phyloP scores from a whole-genome alignment of 257 asterid species.

The Asclepias syriaca region DNA sequence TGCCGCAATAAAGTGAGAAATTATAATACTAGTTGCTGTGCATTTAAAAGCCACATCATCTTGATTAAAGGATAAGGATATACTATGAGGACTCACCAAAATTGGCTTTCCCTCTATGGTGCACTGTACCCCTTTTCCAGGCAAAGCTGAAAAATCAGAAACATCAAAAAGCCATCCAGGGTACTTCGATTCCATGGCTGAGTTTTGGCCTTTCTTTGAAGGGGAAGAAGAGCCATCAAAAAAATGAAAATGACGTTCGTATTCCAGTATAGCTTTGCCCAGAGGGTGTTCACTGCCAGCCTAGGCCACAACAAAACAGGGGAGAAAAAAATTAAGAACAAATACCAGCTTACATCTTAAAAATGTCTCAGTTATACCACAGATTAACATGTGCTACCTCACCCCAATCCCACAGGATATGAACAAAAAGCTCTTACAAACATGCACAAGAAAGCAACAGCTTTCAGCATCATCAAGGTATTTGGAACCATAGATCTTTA shows the following conservation, averaged over 20 bases:
- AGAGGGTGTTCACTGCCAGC: slow-evolving; percentile 96
- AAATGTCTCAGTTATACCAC: background rate
- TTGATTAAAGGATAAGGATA: background rate
- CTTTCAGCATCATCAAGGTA: background rate
- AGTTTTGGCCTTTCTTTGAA: slow-evolving; percentile 35
- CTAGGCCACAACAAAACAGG: slow-evolving; percentile 37
- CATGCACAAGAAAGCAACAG: background rate
- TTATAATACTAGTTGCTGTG: background rate
- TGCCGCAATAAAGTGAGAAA: background rate
- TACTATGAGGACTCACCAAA: slow-evolving; percentile 54
- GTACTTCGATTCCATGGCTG: slow-evolving; percentile 40
- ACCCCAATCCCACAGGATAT: background rate
- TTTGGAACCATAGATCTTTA: background rate
- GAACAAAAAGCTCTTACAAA: background rate
- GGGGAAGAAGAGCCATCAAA: slow-evolving; percentile 54
- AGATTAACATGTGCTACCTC: background rate
- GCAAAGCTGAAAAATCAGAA: slow-evolving; percentile 71
- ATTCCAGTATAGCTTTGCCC: slow-evolving; percentile 85
- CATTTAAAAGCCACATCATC: background rate
- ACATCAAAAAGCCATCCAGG: slow-evolving; percentile 84
- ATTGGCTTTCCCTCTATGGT: slow-evolving; percentile 53
- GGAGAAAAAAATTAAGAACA: background rate
- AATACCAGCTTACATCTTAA: background rate
- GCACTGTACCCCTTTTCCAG: slow-evolving; percentile 95
- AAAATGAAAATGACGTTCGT: slow-evolving; percentile 93